A percentile compares a stretch with the other conserved stretches of the same genome.
Evolutionary conservation across 139 green algal genomes (phyloP).

Genomic region (Volvox reticuliferus): DNA sequence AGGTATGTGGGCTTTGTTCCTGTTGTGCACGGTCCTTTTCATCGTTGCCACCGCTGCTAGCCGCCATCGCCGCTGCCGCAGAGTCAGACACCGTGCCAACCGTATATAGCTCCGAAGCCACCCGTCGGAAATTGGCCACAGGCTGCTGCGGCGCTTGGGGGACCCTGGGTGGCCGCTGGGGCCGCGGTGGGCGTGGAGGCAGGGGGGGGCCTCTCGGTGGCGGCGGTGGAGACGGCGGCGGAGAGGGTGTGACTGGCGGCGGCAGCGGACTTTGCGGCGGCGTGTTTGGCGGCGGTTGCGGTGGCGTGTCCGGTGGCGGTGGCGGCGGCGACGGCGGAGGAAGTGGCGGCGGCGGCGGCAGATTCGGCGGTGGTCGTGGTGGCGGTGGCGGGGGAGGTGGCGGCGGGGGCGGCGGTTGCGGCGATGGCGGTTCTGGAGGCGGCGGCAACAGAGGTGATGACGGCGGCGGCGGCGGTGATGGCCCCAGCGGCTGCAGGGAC

Average conservation of each 20-base stretch:
- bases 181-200: background rate
- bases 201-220: background rate
- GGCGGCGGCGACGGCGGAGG: background rate
- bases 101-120: background rate
- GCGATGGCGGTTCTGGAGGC: background rate
- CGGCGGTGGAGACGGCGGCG: background rate
- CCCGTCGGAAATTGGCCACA: too few relatives aligned
- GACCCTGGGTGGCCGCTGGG: background rate
- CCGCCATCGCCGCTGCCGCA: background rate
- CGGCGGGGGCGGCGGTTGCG: background rate
- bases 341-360: background rate
- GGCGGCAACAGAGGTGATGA: background rate
- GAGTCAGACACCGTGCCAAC: background rate
- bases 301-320: background rate
- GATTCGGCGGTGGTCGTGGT: background rate
- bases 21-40: background rate
- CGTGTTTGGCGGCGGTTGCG: background rate
- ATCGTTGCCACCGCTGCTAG: background rate
- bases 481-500: background rate
- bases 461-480: background rate
- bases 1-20: background rate
- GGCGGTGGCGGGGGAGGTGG: background rate
- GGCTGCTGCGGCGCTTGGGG: too few relatives aligned
- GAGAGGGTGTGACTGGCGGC: background rate
- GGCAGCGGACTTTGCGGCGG: background rate